Conservation (phyloP, 2,329 filamentous ascomycete genomes). For the Thielaviopsis musarum region DNA sequence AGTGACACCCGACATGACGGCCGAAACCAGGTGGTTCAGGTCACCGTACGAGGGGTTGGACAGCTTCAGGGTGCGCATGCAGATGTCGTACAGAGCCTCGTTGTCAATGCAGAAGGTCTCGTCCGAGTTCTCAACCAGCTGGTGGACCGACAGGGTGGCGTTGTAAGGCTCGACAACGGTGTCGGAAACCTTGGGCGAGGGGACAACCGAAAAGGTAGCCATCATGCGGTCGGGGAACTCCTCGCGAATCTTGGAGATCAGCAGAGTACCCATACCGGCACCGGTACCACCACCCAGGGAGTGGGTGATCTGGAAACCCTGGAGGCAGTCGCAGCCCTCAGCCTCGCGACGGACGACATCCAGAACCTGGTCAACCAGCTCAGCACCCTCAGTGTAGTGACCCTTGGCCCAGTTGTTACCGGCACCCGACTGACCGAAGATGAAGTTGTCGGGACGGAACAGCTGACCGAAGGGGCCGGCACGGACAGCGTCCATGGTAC, state of each 20-base stretch:
- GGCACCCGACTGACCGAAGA: constrained; percentile 97
- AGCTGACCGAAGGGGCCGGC: constrained; percentile 96
- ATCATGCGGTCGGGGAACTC: constrained; percentile 99
- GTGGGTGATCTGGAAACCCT: constrained; percentile 99
- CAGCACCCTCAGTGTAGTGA: constrained; percentile 99
- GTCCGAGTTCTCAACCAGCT: constrained; percentile 99
- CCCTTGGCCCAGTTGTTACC: constrained; percentile 99
- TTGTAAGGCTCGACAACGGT: constrained; percentile 99
- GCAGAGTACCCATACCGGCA: constrained; percentile 98
- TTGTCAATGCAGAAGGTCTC: constrained; percentile 99
- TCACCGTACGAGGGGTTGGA: constrained; percentile 97
- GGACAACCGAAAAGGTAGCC: constrained; percentile 98
- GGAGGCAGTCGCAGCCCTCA: constrained; percentile 97
- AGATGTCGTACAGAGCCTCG: constrained; percentile 99
- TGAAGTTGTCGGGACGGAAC: constrained; percentile 99
- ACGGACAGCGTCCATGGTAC: constrained; percentile 98
- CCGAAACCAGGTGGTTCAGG: constrained; percentile 97
- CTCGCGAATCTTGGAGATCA: constrained; percentile 99
- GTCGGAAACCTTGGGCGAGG: constrained; percentile 98
- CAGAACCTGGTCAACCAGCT: constrained; percentile 94
- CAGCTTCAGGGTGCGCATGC: constrained; percentile 99
- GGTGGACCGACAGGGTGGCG: constrained; percentile 95
- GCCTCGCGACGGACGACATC: constrained; percentile 98
- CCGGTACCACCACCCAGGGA: constrained; percentile 99
- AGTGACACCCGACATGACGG: constrained; percentile 98